Evolutionary conservation across 2,329 filamentous ascomycete genomes (phyloP).

Genomic region (Fusarium mangiferae): DNA sequence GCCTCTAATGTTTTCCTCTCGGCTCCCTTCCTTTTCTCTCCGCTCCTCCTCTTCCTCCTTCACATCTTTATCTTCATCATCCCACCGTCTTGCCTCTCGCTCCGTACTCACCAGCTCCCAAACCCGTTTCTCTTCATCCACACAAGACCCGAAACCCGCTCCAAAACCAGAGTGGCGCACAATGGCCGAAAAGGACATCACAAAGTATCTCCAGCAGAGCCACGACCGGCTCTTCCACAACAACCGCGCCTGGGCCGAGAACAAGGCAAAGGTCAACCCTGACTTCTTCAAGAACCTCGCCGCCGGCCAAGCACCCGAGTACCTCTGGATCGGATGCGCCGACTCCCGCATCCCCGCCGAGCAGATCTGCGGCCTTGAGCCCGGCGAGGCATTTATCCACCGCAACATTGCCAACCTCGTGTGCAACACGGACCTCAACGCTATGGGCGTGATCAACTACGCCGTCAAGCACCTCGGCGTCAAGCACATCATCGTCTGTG

Average conservation of each 20-base stretch:
- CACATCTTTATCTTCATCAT: slow-evolving; percentile 14
- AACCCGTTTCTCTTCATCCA: slow-evolving; percentile 16
- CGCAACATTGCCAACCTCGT: slow-evolving; percentile 95
- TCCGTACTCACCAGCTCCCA: slow-evolving; percentile 11
- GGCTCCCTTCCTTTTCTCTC: slow-evolving; percentile 29
- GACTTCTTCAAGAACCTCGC: slow-evolving; percentile 72
- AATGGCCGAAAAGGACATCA: slow-evolving; percentile 56
- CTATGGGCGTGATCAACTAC: slow-evolving; percentile 86
- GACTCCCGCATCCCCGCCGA: slow-evolving; percentile 94
- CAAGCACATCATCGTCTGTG: slow-evolving; percentile 83
- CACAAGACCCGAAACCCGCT: slow-evolving; percentile 7
- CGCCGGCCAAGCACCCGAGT: slow-evolving; percentile 74
- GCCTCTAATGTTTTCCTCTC: slow-evolving; percentile 41
- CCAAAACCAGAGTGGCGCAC: slow-evolving; percentile 36
- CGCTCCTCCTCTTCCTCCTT: slow-evolving; percentile 15
- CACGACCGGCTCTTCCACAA: slow-evolving; percentile 76
- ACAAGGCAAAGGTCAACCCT: slow-evolving; percentile 67
- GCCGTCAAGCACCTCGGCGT: slow-evolving; percentile 83
- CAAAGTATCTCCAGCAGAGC: slow-evolving; percentile 68
- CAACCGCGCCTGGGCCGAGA: slow-evolving; percentile 73
- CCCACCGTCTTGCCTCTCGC: neutral
- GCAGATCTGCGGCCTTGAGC: slow-evolving; percentile 81
- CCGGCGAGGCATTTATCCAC: slow-evolving; percentile 94
- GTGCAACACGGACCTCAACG: slow-evolving; percentile 81
- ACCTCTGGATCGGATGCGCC: slow-evolving; percentile 90